Conservation (phyloP, 768 basidiomycete species). For the Phallus indusiatus region DNA sequence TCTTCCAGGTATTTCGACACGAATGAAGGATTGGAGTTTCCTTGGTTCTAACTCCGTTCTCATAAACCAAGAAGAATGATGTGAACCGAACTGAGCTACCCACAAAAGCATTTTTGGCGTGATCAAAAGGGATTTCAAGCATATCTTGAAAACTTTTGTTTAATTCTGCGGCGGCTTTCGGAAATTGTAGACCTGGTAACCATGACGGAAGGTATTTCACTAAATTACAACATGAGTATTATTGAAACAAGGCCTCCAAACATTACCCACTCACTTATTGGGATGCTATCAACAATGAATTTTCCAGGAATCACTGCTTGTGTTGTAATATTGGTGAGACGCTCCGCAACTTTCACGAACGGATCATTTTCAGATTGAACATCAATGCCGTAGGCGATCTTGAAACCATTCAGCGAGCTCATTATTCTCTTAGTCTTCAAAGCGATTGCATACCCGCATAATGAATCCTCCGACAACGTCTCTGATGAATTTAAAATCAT, state of each 20-base stretch:
- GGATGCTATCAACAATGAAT: conserved; percentile 8
- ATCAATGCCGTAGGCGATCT: conserved; percentile 11
- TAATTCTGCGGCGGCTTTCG: background rate
- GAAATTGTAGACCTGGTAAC: conserved; percentile 11
- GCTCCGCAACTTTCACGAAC: background rate
- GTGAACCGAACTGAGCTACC: no score
- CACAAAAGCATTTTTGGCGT: no score
- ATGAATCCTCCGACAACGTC: conserved; percentile 27
- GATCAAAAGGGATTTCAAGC: no score
- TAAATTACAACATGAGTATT: background rate
- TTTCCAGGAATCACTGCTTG: background rate
- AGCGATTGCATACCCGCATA: no score
- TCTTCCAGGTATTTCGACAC: no score
- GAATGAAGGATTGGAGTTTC: no score
- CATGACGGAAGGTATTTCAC: conserved; percentile 10
- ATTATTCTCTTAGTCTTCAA: no score
- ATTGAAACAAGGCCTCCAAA: background rate
- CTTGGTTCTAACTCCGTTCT: no score
- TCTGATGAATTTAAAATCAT: conserved; percentile 38
- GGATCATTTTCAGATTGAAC: conserved; percentile 9
- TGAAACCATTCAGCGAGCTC: conserved; percentile 6
- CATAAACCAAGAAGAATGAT: no score
- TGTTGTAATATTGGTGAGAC: background rate
- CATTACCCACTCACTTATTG: background rate
- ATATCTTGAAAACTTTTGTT: no score